Percentiles rank a stretch among this genome's conserved stretches.
These are phyloP conservation scores for Ilex asprella DNA, from an alignment of 257 asterid species.

Conservation along the genomic window DNA sequence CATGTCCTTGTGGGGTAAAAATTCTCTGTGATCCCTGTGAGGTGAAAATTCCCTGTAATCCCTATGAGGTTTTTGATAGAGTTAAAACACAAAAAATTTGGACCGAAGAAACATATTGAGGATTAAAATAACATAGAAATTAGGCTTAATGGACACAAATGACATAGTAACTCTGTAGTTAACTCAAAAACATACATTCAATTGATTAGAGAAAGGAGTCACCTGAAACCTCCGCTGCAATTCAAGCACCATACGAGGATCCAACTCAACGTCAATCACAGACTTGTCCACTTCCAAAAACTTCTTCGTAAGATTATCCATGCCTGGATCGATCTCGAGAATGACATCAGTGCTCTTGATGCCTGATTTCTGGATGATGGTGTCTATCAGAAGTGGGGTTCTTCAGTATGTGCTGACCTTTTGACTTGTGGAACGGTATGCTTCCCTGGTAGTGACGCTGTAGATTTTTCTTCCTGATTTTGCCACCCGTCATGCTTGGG, in stretches of 20 bases:
- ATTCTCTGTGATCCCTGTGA: too few relatives aligned
- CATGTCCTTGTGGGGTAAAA: too few relatives aligned
- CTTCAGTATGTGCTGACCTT: slow-evolving; percentile 88
- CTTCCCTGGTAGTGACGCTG: slow-evolving; percentile 74
- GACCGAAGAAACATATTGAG: too few relatives aligned
- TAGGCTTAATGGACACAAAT: too few relatives aligned
- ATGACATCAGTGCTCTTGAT: slow-evolving; percentile 73
- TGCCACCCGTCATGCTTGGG: slow-evolving; percentile 84
- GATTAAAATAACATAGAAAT: too few relatives aligned
- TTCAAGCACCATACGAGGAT: slow-evolving; percentile 96
- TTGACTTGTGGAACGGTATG: slow-evolving; percentile 85
- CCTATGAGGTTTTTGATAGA: too few relatives aligned
- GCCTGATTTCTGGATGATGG: slow-evolving; percentile 86
- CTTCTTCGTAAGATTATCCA: slow-evolving; percentile 93
- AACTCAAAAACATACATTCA: slow-evolving; percentile 28
- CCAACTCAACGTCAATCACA: slow-evolving; percentile 83
- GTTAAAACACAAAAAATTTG: too few relatives aligned
- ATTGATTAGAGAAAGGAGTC: slow-evolving; percentile 59
- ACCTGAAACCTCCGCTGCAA: slow-evolving; percentile 88
- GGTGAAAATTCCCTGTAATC: too few relatives aligned
- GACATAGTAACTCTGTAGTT: too few relatives aligned
- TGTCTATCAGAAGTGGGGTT: slow-evolving; percentile 77
- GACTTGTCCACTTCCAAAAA: slow-evolving; percentile 90
- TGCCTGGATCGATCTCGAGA: slow-evolving; percentile 97
- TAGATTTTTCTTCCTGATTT: slow-evolving; percentile 52